Conservation (phyloP, 176 grass and related monocot genomes). For the Oryza glaberrima region DNA sequence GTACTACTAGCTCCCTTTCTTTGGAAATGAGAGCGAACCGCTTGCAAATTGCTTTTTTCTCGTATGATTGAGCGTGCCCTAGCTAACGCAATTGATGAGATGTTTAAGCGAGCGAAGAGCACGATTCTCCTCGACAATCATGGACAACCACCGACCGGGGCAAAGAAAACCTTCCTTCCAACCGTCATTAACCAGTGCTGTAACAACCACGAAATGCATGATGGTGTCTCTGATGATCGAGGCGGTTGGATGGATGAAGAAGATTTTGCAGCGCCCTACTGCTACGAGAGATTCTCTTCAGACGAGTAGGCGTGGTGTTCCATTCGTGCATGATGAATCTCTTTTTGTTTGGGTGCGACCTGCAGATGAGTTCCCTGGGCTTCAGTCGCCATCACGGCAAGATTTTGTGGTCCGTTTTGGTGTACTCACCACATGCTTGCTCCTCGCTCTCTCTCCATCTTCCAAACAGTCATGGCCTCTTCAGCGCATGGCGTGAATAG, state of each 20-base stretch:
- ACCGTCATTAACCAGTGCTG: neutral
- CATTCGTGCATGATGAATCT: slow-evolving; percentile 5
- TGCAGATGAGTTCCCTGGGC: slow-evolving; percentile 30
- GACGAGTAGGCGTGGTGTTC: slow-evolving; percentile 22
- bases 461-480: slow-evolving; percentile 26
- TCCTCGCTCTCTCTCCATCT: slow-evolving; percentile 15
- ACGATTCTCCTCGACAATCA: slow-evolving; percentile 38
- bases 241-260: neutral
- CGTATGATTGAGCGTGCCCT: slow-evolving; percentile 16
- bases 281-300: slow-evolving; percentile 35
- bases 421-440: slow-evolving; percentile 62
- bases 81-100: neutral
- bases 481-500: neutral
- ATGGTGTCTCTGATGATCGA: slow-evolving; percentile 8
- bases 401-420: slow-evolving; percentile 46
- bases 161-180: neutral
- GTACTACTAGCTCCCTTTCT: neutral
- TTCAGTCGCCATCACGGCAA: slow-evolving; percentile 36
- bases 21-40: neutral
- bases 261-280: slow-evolving; percentile 1
- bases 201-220: neutral
- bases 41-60: neutral
- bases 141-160: neutral
- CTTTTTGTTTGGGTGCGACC: neutral
- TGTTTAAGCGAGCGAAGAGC: slow-evolving; percentile 27